A percentile compares a stretch with the other conserved stretches of the same genome.
Conservation (phyloP, 1,284 basidiomycete genomes). For the Acaromyces ingoldii region DNA sequence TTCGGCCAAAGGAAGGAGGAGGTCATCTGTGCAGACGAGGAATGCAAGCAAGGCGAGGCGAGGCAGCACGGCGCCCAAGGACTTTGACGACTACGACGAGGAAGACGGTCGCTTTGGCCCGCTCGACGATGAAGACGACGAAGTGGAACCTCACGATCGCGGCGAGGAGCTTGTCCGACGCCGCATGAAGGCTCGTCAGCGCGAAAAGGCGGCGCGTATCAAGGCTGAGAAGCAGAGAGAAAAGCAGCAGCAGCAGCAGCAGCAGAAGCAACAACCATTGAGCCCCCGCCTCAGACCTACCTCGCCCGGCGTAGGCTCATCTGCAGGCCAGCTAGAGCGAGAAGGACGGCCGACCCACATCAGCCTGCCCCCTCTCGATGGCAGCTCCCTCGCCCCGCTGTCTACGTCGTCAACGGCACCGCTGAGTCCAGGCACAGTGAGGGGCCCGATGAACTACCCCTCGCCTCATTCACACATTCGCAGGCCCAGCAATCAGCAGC, state of each 20-base stretch:
- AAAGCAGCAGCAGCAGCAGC: constrained; percentile 18
- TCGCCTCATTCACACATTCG: constrained; percentile 37
- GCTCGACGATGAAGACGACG: constrained; percentile 54
- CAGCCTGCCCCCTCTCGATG: constrained; percentile 21
- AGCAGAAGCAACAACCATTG: constrained; percentile 4
- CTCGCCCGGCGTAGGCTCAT: constrained; percentile 1
- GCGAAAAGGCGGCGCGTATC: constrained; percentile 43
- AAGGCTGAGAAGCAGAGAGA: constrained; percentile 51
- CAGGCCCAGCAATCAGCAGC: constrained; percentile 13
- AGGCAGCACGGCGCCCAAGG: constrained; percentile 3
- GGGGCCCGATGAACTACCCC: constrained; percentile 22
- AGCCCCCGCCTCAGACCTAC: constrained; percentile 1
- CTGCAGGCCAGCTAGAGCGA: constrained; percentile 24
- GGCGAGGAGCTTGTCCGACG: constrained; percentile 58
- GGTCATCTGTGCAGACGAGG: neutral
- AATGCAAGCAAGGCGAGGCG: neutral
- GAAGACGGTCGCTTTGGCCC: constrained; percentile 26
- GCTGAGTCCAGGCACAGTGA: constrained; percentile 17
- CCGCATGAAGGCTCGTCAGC: constrained; percentile 55
- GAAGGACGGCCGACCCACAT: constrained; percentile 36
- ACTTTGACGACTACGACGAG: constrained; percentile 22
- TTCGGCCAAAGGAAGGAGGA: constrained; percentile 4
- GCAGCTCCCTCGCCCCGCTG: neutral
- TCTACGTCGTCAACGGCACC: neutral
- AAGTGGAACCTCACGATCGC: constrained; percentile 55